Evolutionary conservation across 202 grass and related monocot genomes (phyloP), one percentile per base, ranked within the genome.

Genomic region (Alloteropsis angusta): DNA sequence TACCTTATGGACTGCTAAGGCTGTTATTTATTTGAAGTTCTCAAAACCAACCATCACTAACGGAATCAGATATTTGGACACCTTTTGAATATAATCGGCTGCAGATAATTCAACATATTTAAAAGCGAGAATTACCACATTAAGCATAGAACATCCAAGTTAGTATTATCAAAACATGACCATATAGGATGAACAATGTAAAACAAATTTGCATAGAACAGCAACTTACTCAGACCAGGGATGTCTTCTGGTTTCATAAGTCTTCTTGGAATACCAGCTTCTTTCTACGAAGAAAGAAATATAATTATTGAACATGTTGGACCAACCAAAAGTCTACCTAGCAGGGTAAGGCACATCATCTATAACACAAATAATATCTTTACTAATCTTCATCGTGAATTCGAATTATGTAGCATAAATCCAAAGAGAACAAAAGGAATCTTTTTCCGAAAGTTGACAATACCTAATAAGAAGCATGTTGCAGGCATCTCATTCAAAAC

Each of bases 221-320:
- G 36, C 35, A 78, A 95, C 96, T 93, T 93, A 99, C 96, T 92
- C 54, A 99, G 74, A 71, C 96, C 92, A 86, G 86, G 90, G 49
- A 99, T 99, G 43, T 99, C 96, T 64, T 96, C 96, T 60, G 89
- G 86, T 88, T 96, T 99, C 71, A 91, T 89, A 17, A 67, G 60
- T 85, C 90, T 99, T 84, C 88, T 89, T 41, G 96, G 90, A 86
- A 99, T 90, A 63, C 92, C 88, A 12, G 92, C 95, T 70, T 99
- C 96, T 89, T 99, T 99, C 96, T 99, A 82, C 63, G 91, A 82
- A 85, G 62, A 54, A 81, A 13, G 22, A 73, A 77, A 77, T 19
- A 39, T 28, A 11, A 15, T 32, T 68, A 5, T 50, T 64, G 39
- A 68, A 82, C 30, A 26, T 71, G 18, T 84, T 30, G 36, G 41